A percentile compares a stretch with the other conserved stretches of the same genome.
Evolutionary conservation across 768 basidiomycete genomes (phyloP).

Genomic region (Naematelia encephala): DNA sequence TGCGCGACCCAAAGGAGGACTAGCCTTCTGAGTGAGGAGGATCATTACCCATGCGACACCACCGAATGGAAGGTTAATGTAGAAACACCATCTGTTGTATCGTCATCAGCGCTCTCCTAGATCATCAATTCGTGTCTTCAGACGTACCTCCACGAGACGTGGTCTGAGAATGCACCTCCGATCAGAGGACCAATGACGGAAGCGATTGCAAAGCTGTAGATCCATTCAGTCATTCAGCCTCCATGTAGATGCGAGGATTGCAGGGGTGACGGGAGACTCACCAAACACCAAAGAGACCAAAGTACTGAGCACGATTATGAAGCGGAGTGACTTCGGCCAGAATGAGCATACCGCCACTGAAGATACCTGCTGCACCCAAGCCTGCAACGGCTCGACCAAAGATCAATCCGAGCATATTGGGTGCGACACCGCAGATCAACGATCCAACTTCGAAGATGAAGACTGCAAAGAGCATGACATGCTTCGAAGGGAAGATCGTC

Average conservation of each 20-base stretch:
- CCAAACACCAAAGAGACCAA: constrained; percentile 47
- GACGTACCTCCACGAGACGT: constrained; percentile 51
- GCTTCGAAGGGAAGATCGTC: constrained; percentile 48
- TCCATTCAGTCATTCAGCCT: too few relatives aligned
- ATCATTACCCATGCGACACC: constrained; percentile 39
- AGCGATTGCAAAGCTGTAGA: constrained; percentile 54
- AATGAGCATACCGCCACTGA: constrained; percentile 40
- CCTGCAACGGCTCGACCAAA: constrained; percentile 57
- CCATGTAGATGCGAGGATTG: neutral
- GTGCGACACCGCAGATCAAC: constrained; percentile 53
- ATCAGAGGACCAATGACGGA: constrained; percentile 56
- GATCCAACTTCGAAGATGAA: constrained; percentile 56
- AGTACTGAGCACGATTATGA: constrained; percentile 38
- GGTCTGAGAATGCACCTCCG: constrained; percentile 55
- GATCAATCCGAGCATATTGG: constrained; percentile 43
- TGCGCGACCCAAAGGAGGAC: constrained; percentile 40
- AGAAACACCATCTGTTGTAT: constrained; percentile 54
- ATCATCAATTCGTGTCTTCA: too few relatives aligned
- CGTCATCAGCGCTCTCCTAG: neutral
- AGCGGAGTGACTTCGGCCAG: constrained; percentile 43
- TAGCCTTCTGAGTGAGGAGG: constrained; percentile 29
- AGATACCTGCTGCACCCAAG: constrained; percentile 54
- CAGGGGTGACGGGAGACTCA: constrained; percentile 11
- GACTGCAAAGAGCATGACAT: constrained; percentile 44
- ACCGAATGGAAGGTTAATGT: constrained; percentile 52